Base-by-base conservation (phyloP, 2,329 filamentous ascomycete species). In the Tolypocladium album region DNA sequence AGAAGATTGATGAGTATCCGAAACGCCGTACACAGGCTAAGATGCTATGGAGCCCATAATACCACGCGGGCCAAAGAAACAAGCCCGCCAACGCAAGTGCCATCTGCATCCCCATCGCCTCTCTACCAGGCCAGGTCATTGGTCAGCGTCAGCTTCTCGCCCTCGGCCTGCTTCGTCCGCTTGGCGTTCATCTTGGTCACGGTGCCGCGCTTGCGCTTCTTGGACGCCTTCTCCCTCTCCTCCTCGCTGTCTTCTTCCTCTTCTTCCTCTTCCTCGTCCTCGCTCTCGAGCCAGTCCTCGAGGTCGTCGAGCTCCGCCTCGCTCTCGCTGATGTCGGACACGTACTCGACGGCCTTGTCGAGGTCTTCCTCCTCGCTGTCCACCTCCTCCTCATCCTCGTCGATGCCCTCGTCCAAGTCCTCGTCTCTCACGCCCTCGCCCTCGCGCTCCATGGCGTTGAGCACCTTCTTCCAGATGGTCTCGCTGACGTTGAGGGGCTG, bases 401-500 rank as follows among this genome's bases (percentile, higher is more conserved):
- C 87, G 64, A 95, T 86, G 12, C 92, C 93, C 67, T 92, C 87
- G 72, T 97, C 93, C 72, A 94, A 75, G 72, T 97, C 93, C 76
- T 92, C 85, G 72, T 97, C 93, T 59, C 90, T 81, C 64, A 84
- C 80, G 53, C 88, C 93, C 69, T 95, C 87, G 61, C 93, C 92
- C 67, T 88, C 88, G 67, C 89, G 84, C 82, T 99, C 94, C 75
- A 99, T 81, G 4, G 91, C 91, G 63, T 87, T 86, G 67, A 99
- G 85, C 9, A 99, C 94, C 82, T 92, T 96, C 83, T 95, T 95
- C 94, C 94, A 99, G 63, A 99, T 91, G 17, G 84, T 82, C 73
- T 97, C 92, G 74, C 95, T 94, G 58, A 96, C 92, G 71, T 99
- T 99, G 65, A 99, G 80, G 50, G 94, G 94, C 71, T 90, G 86